Evolutionary conservation across 2,329 filamentous ascomycete species (phyloP).

Genomic region (Coniochaeta sp.): DNA sequence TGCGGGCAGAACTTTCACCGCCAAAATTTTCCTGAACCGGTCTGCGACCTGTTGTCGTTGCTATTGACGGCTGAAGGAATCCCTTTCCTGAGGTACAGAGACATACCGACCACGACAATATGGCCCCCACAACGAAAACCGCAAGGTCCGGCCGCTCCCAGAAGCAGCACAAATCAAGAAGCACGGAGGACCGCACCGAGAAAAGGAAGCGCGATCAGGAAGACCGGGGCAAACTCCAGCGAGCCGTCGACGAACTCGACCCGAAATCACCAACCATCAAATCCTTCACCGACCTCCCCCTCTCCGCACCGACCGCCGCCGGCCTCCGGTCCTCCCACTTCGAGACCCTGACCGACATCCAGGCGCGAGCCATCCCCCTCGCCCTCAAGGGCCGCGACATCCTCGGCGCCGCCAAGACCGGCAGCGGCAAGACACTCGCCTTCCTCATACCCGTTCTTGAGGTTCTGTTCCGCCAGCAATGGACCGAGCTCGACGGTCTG

Average conservation of each 20-base stretch:
- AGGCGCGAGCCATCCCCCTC: slow-evolving; percentile 79
- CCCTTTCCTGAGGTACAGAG: no score
- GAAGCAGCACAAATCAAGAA: background rate
- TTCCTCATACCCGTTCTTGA: slow-evolving; percentile 91
- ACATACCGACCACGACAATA: no score
- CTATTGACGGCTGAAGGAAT: no score
- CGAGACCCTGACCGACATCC: slow-evolving; percentile 84
- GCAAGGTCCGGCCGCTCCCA: background rate
- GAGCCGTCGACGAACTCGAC: slow-evolving; percentile 31
- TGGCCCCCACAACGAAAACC: background rate
- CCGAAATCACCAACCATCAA: slow-evolving; percentile 51
- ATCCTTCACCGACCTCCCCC: slow-evolving; percentile 75
- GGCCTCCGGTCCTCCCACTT: slow-evolving; percentile 86
- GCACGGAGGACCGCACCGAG: slow-evolving; percentile 12
- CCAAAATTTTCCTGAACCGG: no score
- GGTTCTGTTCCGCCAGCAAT: slow-evolving; percentile 81
- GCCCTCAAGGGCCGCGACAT: slow-evolving; percentile 83
- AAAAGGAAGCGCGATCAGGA: slow-evolving; percentile 20
- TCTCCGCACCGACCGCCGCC: slow-evolving; percentile 71
- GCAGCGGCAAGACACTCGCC: slow-evolving; percentile 89
- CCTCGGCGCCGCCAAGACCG: slow-evolving; percentile 90
- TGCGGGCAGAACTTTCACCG: no score
- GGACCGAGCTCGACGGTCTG: slow-evolving; percentile 84
- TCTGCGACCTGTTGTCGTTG: no score
- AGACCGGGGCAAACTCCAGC: slow-evolving; percentile 16